phyloP scores from a whole-genome alignment of 2,329 filamentous ascomycete genomes.

The Ophiostoma himal-ulmi region DNA sequence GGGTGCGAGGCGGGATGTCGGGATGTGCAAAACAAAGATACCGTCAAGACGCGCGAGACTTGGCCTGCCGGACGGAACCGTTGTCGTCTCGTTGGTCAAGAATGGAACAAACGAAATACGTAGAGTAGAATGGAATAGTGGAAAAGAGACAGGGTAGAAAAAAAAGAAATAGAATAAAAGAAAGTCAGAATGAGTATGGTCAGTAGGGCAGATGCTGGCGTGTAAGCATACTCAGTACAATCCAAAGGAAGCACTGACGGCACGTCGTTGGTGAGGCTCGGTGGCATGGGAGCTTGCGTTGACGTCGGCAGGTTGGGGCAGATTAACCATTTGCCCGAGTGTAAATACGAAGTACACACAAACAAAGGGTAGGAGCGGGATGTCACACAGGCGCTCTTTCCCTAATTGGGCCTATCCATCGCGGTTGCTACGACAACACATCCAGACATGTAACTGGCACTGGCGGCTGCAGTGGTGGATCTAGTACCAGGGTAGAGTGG shows the following conservation, averaged over 20 bases:
- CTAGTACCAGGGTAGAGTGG: conserved; percentile 10
- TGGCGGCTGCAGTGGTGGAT: background rate
- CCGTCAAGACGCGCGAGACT: background rate
- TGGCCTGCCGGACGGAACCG: conserved; percentile 10
- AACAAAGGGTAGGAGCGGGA: conserved; percentile 16
- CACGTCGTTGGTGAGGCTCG: conserved; percentile 18
- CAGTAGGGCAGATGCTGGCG: background rate
- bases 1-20: background rate
- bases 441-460: background rate
- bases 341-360: background rate
- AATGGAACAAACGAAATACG: background rate
- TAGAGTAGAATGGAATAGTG: background rate
- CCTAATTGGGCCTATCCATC: background rate
- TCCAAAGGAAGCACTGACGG: conserved; percentile 12
- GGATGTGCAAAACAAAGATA: background rate
- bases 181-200: background rate
- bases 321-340: background rate
- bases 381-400: conserved; percentile 6
- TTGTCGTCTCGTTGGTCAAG: background rate
- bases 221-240: background rate
- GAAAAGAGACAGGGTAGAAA: background rate
- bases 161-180: background rate
- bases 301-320: conserved; percentile 8
- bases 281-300: conserved; percentile 21
- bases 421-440: conserved; percentile 25